Evolutionary conservation across 2,329 filamentous ascomycete species (phyloP).

Genomic region (Aspergillus ustus): DNA sequence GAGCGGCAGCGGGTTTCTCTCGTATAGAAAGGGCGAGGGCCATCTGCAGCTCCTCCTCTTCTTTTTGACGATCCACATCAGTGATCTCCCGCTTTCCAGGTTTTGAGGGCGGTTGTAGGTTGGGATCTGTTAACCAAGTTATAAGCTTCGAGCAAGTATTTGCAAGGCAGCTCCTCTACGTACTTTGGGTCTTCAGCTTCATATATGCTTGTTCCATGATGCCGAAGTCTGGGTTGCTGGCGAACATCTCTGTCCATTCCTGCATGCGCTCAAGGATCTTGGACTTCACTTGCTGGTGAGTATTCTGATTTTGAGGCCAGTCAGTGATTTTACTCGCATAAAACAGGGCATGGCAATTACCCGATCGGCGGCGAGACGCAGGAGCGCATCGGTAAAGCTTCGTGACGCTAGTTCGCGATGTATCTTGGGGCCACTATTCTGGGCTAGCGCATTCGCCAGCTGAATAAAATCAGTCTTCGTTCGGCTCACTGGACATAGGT

Average conservation of each 20-base stretch:
- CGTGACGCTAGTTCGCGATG: conserved; percentile 89
- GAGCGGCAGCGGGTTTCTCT: conserved; percentile 65
- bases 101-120: conserved; percentile 86
- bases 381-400: conserved; percentile 90
- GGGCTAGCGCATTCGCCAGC: conserved; percentile 87
- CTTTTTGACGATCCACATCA: conserved; percentile 85
- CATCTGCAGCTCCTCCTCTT: conserved; percentile 97
- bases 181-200: conserved; percentile 75
- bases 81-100: conserved; percentile 92
- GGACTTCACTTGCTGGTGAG: conserved; percentile 92
- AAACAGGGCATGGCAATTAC: conserved; percentile 36
- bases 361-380: conserved; percentile 87
- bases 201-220: conserved; percentile 97
- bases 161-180: conserved; percentile 22
- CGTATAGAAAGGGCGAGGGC: conserved; percentile 90
- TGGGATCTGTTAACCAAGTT: conserved; percentile 71
- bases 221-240: conserved; percentile 83
- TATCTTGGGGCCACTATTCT: conserved; percentile 86
- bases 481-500: neutral
- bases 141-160: conserved; percentile 13
- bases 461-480: conserved; percentile 40
- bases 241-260: conserved; percentile 95
- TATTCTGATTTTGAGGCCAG: conserved; percentile 62
- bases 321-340: neutral
- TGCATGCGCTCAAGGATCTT: conserved; percentile 97